Conservation (phyloP, 192 early-diverging fungal species). For the Gigaspora rosea region DNA sequence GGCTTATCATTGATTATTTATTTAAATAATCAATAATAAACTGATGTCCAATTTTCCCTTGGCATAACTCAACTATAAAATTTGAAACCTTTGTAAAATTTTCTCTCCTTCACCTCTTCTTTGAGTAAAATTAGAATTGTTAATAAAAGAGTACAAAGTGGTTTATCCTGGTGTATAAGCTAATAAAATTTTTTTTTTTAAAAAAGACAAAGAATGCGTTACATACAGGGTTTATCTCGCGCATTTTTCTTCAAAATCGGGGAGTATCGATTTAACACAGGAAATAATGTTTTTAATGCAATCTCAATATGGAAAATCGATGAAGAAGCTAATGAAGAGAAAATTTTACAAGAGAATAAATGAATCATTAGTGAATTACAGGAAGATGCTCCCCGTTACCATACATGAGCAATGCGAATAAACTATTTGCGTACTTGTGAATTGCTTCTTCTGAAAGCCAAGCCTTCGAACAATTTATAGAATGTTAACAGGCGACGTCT, state of each 20-base stretch:
- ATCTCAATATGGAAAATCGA: no score
- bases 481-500: background rate
- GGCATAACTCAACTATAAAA: no score
- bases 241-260: background rate
- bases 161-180: no score
- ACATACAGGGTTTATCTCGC: background rate
- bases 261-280: background rate
- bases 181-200: background rate
- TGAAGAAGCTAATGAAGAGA: background rate
- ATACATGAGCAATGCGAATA: background rate
- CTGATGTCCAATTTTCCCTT: no score
- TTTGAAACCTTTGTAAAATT: no score
- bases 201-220: no score
- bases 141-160: no score
- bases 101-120: no score
- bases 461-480: background rate
- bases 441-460: background rate
- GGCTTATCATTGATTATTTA: no score
- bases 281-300: background rate
- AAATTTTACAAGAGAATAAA: background rate
- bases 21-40: no score
- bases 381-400: background rate
- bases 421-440: background rate
- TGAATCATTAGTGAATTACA: background rate
- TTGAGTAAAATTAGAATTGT: no score